phyloP scores from a whole-genome alignment of 2,329 filamentous ascomycete genomes.

The Clonostachys rhizophaga region DNA sequence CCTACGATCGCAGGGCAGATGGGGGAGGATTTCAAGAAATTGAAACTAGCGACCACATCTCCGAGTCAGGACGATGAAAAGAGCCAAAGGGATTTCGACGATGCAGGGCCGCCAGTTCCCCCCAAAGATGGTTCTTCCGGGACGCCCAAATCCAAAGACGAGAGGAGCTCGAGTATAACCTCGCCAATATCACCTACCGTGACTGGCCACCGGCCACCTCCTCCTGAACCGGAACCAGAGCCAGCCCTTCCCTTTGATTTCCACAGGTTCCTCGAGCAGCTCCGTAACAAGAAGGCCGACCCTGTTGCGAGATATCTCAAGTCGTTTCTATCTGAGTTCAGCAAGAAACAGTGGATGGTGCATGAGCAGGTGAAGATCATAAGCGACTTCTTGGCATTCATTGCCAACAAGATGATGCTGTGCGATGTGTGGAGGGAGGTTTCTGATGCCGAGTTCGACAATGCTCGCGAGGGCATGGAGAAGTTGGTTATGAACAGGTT shows the following conservation, averaged over 20 bases:
- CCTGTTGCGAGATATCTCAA: slow-evolving; percentile 93
- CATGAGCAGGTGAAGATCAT: slow-evolving; percentile 99
- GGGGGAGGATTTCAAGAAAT: slow-evolving; percentile 35
- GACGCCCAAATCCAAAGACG: slow-evolving; percentile 18
- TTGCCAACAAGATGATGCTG: slow-evolving; percentile 95
- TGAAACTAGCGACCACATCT: slow-evolving; percentile 32
- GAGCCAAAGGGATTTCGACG: slow-evolving; percentile 31
- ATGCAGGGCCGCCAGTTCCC: slow-evolving; percentile 51
- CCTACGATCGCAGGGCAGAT: slow-evolving; percentile 42
- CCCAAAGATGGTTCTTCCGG: slow-evolving; percentile 49
- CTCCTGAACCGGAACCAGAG: slow-evolving; percentile 73
- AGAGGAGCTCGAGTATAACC: slow-evolving; percentile 20
- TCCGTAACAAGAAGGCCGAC: slow-evolving; percentile 95
- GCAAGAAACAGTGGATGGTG: slow-evolving; percentile 98
- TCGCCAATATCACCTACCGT: slow-evolving; percentile 40
- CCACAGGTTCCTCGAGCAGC: slow-evolving; percentile 91
- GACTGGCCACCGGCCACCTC: slow-evolving; percentile 58
- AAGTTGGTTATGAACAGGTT: slow-evolving; percentile 98
- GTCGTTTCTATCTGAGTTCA: slow-evolving; percentile 91
- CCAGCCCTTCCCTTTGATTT: slow-evolving; percentile 91
- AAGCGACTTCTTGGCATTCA: slow-evolving; percentile 91
- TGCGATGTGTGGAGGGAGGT: slow-evolving; percentile 97
- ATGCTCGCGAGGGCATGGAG: slow-evolving; percentile 97
- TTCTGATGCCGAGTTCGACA: slow-evolving; percentile 96
- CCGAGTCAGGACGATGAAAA: slow-evolving; percentile 25